Conservation (phyloP, 371 early-diverging fungal species). For the Mortierella polycephala region DNA sequence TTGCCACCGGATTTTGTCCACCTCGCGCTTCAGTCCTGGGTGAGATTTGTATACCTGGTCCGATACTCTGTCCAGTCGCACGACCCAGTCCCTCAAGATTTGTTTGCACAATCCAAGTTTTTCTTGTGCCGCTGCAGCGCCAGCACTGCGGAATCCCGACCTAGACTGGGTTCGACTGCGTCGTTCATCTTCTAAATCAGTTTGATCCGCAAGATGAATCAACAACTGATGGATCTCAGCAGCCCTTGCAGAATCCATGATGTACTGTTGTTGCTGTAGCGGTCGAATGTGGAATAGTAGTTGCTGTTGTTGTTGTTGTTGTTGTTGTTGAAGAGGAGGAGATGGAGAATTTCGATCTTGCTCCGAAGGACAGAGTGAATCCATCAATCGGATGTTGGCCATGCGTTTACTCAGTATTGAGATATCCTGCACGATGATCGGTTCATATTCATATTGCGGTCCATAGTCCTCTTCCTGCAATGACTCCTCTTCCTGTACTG, state of each 20-base stretch:
- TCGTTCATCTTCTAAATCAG: constrained; percentile 29
- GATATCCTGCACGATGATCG: no score
- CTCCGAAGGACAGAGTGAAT: no score
- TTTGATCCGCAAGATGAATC: constrained; percentile 30
- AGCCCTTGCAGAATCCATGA: constrained; percentile 20
- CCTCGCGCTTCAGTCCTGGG: constrained; percentile 34
- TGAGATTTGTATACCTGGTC: constrained; percentile 5
- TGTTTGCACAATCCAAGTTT: constrained; percentile 19
- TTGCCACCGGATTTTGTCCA: constrained; percentile 47
- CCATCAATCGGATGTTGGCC: no score
- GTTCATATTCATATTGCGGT: no score
- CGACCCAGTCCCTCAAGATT: constrained; percentile 31
- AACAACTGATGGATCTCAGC: constrained; percentile 30
- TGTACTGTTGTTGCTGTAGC: not conserved
- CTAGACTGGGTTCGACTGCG: not conserved
- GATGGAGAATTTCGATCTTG: no score
- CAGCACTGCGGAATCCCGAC: not conserved
- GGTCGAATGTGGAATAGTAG: not conserved
- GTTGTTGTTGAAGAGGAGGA: constrained; percentile 1
- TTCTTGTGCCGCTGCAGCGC: not conserved
- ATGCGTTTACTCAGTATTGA: no score
- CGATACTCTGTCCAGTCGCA: constrained; percentile 20
- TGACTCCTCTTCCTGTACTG: no score
- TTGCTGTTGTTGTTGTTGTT: constrained; percentile 1
- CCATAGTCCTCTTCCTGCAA: no score